Conservation (phyloP, 176 grass and related monocot genomes). For the Hsuehochloa calcarea region DNA sequence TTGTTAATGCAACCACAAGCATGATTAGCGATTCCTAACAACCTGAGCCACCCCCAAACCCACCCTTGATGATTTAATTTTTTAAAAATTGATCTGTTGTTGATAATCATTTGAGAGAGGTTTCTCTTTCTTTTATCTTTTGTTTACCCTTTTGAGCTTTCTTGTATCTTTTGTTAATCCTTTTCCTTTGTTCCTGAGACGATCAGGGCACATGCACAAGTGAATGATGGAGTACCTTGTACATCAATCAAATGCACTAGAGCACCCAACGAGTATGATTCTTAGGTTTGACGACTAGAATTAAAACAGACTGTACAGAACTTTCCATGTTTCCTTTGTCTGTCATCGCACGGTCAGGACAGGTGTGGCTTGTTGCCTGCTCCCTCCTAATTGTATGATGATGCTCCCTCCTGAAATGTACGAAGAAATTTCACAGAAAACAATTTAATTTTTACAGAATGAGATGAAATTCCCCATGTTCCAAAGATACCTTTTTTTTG, state of each 20-base stretch:
- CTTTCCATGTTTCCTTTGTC: conserved; percentile 19
- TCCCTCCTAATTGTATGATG: background rate
- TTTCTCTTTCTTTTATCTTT: background rate
- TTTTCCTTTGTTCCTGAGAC: background rate
- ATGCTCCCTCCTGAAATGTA: too few relatives aligned
- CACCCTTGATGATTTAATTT: background rate
- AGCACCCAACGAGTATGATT: conserved; percentile 25
- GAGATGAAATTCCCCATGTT: background rate
- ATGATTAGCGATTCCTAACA: conserved; percentile 33
- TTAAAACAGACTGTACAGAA: background rate
- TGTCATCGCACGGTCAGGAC: background rate
- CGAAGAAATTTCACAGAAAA: background rate
- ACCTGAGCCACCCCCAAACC: conserved; percentile 25
- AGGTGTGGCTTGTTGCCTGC: background rate
- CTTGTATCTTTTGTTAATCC: background rate
- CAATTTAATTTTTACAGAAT: background rate
- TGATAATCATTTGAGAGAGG: conserved; percentile 14
- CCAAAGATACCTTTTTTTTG: background rate
- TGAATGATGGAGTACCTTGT: conserved; percentile 32
- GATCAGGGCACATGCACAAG: conserved; percentile 20
- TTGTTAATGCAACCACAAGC: conserved; percentile 21
- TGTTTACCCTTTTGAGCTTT: background rate
- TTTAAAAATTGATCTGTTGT: background rate
- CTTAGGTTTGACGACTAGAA: conserved; percentile 12
- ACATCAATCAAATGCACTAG: conserved; percentile 34